A percentile compares a stretch with the other conserved stretches of the same genome.
Conservation (phyloP, 2,329 filamentous ascomycete species). For the Parastagonospora avenae region DNA sequence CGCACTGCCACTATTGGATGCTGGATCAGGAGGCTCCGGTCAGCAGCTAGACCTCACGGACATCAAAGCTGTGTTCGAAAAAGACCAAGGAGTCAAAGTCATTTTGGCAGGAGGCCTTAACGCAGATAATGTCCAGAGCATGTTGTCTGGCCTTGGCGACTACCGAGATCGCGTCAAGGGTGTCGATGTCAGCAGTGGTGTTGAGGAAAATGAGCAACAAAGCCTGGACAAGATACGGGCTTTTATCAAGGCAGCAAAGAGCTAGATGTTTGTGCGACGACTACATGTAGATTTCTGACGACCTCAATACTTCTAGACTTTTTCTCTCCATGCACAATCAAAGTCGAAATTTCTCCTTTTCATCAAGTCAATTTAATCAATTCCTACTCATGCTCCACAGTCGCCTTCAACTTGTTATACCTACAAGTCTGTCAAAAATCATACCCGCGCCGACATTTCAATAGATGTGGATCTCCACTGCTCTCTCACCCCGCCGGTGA, state of each 20-base stretch:
- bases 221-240: conserved; percentile 77
- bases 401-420: no score
- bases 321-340: no score
- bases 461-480: no score
- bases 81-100: conserved; percentile 73
- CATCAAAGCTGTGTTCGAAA: conserved; percentile 69
- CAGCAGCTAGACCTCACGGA: conserved; percentile 73
- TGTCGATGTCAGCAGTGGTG: conserved; percentile 93
- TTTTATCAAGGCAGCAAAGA: conserved; percentile 75
- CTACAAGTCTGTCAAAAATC: no score
- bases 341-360: no score
- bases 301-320: background rate
- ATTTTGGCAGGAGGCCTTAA: conserved; percentile 85
- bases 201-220: conserved; percentile 80
- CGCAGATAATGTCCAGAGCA: conserved; percentile 74
- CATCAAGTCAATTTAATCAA: no score
- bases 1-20: conserved; percentile 81
- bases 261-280: background rate
- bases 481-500: background rate
- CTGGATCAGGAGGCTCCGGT: conserved; percentile 81
- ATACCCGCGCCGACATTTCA: no score
- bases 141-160: conserved; percentile 67
- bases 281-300: background rate
- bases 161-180: conserved; percentile 70
- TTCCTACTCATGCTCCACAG: no score